phyloP scores from a whole-genome alignment of 805 yeast genomes.

The Saturnispora silvae region DNA sequence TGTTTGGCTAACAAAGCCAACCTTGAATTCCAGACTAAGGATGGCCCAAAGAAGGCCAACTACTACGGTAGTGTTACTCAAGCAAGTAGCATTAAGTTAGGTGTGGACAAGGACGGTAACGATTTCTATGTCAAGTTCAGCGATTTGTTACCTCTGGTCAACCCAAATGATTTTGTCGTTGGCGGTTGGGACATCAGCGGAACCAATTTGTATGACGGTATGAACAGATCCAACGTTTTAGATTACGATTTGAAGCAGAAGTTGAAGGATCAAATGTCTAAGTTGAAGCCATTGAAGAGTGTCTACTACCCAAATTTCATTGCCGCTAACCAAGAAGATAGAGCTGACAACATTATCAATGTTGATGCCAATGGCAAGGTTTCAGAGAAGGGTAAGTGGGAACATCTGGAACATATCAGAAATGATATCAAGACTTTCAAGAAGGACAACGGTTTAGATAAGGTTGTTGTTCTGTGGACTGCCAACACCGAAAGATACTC shows the following conservation, averaged over 20 bases:
- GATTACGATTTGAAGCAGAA: constrained; percentile 77
- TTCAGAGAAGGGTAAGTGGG: constrained; percentile 64
- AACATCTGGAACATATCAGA: constrained; percentile 79
- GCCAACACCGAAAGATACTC: constrained; percentile 95
- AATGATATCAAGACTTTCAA: constrained; percentile 75
- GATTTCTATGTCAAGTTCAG: constrained; percentile 92
- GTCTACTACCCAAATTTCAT: constrained; percentile 93
- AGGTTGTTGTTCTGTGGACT: constrained; percentile 89
- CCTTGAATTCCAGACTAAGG: constrained; percentile 69
- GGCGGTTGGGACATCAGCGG: constrained; percentile 93
- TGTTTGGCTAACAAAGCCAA: constrained; percentile 76
- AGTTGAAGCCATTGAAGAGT: constrained; percentile 65
- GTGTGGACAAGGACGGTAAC: constrained; percentile 70
- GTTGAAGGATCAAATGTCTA: constrained; percentile 51
- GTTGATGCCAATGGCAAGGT: constrained; percentile 39
- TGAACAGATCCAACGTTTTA: constrained; percentile 77
- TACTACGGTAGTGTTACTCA: constrained; percentile 94
- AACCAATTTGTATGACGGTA: constrained; percentile 61
- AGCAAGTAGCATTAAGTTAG: constrained; percentile 80
- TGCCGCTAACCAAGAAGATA: constrained; percentile 85
- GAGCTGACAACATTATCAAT: constrained; percentile 82
- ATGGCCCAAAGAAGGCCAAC: constrained; percentile 60
- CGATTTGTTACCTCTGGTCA: constrained; percentile 75
- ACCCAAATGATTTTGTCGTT: constrained; percentile 82
- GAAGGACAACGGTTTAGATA: constrained; percentile 59